Base-by-base conservation (phyloP, 164 flowering plant genomes). In the Vitis rotundifolia region DNA sequence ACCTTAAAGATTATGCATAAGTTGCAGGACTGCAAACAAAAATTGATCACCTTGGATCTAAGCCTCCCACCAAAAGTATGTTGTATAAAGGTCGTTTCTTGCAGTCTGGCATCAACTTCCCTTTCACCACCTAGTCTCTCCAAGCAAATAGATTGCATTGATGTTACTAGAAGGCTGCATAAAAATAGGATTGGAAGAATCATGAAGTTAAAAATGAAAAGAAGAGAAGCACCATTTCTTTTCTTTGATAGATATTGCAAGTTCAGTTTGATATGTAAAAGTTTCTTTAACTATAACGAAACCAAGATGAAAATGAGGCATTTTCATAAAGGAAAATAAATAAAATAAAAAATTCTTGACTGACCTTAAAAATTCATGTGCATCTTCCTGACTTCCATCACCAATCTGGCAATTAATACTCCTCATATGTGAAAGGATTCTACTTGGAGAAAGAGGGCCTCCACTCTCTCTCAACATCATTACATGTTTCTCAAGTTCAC, bases 361-460 rank as follows among this genome's bases (percentile, higher is more conserved):
- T 66, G 62, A 91, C 98, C 98, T 90, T 71, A 93, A 78, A 76
- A 93, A 93, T 75, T 93, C 98, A 76, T 93, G 98, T 28, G 98
- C 98, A 82, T 93, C 98, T 86, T 93, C 98, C 75, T 92, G 92
- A 73, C 89, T 90, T 67, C 97, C 98, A 81, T 85, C 84, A 75
- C 97, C 98, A 74, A 91, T 86, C 52, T 81, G 91, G 72, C 85
- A 70, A 76, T 84, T 86, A 57, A 84, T 83, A 48, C 75, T 86
- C 56, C 80, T 81, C 83, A 91, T 78, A 19, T 84, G 88, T 11
- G 76, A 81, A 67, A 93, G 89, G 64, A 93, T 86, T 68, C 84
- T 74, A 63, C 78, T 76, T 28, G 90, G 89, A 65, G 97, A 93
- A 49, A 91, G 68, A 52, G 98, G 89, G 11, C 86, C 87, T 5